These are phyloP conservation scores for Arabidopsis lyrata DNA, from an alignment of 441 rosid genomes.

Conservation along the genomic window DNA sequence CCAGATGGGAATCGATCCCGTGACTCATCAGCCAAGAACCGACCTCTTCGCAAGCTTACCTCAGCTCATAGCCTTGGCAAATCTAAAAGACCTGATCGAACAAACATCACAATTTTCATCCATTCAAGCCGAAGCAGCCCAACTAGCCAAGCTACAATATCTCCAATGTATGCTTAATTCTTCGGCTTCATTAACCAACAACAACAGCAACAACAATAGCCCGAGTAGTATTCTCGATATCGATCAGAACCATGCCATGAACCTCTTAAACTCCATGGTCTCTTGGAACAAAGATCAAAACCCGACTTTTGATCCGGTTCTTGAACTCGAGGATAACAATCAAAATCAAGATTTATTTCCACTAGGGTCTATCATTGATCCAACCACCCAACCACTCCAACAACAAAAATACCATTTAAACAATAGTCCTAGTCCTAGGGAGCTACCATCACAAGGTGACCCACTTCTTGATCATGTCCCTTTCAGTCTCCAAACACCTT, in stretches of 20 bases:
- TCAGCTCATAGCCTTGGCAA: conserved; percentile 75
- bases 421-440: conserved; percentile 39
- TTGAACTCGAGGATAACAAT: conserved; percentile 35
- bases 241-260: conserved; percentile 51
- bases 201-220: conserved; percentile 25
- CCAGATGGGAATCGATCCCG: conserved; percentile 91
- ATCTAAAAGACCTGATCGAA: conserved; percentile 62
- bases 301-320: conserved; percentile 31
- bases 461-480: conserved; percentile 55
- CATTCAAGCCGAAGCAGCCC: conserved; percentile 73
- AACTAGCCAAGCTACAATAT: conserved; percentile 66
- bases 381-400: conserved; percentile 78
- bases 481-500: conserved; percentile 73
- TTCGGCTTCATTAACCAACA: conserved; percentile 44
- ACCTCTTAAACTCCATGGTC: conserved; percentile 50
- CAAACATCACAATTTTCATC: conserved; percentile 51
- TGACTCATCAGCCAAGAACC: conserved; percentile 87
- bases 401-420: conserved; percentile 51
- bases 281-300: conserved; percentile 50
- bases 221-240: conserved; percentile 57
- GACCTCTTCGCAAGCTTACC: conserved; percentile 78
- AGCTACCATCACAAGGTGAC: conserved; percentile 42
- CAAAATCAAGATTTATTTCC: conserved; percentile 45
- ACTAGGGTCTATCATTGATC: conserved; percentile 43
- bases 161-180: conserved; percentile 61